Conservation (phyloP, 805 yeast species). For the Saccharomyces jurei region DNA sequence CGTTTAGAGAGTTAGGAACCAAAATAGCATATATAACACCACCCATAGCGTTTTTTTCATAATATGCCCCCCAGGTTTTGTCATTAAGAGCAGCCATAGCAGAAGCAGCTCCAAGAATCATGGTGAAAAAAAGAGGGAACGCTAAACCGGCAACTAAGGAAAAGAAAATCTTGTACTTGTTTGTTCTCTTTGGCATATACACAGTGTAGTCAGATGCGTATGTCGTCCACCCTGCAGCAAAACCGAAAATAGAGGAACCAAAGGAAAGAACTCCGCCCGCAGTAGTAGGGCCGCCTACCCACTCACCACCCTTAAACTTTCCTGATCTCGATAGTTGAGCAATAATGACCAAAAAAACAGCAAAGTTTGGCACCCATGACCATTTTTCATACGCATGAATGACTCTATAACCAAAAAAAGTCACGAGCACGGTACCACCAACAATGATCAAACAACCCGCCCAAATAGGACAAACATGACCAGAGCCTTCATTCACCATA, state of each 20-base stretch:
- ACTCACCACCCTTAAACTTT: slow-evolving; percentile 49
- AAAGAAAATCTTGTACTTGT: slow-evolving; percentile 50
- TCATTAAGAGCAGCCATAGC: slow-evolving; percentile 56
- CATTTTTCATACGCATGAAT: slow-evolving; percentile 77
- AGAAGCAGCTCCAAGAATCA: slow-evolving; percentile 80
- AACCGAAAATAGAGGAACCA: slow-evolving; percentile 79
- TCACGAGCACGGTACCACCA: slow-evolving; percentile 58
- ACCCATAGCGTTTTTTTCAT: slow-evolving; percentile 54
- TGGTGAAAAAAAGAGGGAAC: slow-evolving; percentile 60
- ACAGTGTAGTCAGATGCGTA: slow-evolving; percentile 89
- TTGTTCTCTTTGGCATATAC: slow-evolving; percentile 64
- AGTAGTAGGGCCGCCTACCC: slow-evolving; percentile 49
- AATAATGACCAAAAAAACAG: slow-evolving; percentile 66
- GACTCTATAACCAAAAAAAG: slow-evolving; percentile 76
- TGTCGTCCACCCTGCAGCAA: slow-evolving; percentile 94
- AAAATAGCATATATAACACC: slow-evolving; percentile 74
- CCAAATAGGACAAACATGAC: slow-evolving; percentile 67
- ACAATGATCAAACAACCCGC: slow-evolving; percentile 76
- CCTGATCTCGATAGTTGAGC: slow-evolving; percentile 63
- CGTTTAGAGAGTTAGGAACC: slow-evolving; percentile 72
- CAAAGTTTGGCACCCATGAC: slow-evolving; percentile 79
- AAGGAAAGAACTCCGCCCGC: slow-evolving; percentile 75
- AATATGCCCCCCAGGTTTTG: slow-evolving; percentile 40
- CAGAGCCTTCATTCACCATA: slow-evolving; percentile 51
- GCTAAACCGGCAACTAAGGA: slow-evolving; percentile 55